Evolutionary conservation across 371 early-diverging fungal genomes (phyloP).

Genomic region (Actinomortierella wolfii): DNA sequence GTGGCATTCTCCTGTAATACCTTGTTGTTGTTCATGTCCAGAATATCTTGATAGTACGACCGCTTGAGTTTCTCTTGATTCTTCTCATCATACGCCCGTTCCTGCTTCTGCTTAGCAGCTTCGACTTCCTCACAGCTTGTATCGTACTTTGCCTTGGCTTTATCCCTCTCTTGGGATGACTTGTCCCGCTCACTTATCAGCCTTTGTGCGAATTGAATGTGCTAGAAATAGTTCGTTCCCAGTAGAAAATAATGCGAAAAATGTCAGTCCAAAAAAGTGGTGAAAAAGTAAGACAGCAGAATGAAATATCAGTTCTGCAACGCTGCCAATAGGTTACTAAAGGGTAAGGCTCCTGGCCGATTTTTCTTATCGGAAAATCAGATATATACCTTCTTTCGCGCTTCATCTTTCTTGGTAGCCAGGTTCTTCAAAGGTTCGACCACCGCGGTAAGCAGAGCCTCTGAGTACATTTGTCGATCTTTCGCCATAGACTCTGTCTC

Average conservation of each 20-base stretch:
- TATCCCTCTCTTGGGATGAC: conserved; percentile 71
- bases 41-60: conserved; percentile 62
- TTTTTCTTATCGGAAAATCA: too few relatives aligned
- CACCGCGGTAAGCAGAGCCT: conserved; percentile 55
- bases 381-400: conserved; percentile 69
- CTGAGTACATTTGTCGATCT: conserved; percentile 61
- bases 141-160: conserved; percentile 71
- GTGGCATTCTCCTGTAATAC: conserved; percentile 51
- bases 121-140: conserved; percentile 74
- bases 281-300: neutral
- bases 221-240: conserved; percentile 48
- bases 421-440: conserved; percentile 64
- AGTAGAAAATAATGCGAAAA: neutral
- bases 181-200: conserved; percentile 68
- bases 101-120: conserved; percentile 51
- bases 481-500: conserved; percentile 65
- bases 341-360: too few relatives aligned
- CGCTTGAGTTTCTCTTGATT: conserved; percentile 52
- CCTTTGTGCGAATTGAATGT: conserved; percentile 69
- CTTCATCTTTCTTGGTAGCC: conserved; percentile 68
- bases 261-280: neutral
- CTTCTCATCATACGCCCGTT: conserved; percentile 59
- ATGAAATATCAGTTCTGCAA: too few relatives aligned
- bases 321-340: too few relatives aligned
- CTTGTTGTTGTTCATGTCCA: conserved; percentile 83